Percentiles rank a stretch among this genome's conserved stretches.
These are phyloP conservation scores for Trypanosoma avium DNA, from an alignment of 208 protist species.

Conservation along the genomic window DNA sequence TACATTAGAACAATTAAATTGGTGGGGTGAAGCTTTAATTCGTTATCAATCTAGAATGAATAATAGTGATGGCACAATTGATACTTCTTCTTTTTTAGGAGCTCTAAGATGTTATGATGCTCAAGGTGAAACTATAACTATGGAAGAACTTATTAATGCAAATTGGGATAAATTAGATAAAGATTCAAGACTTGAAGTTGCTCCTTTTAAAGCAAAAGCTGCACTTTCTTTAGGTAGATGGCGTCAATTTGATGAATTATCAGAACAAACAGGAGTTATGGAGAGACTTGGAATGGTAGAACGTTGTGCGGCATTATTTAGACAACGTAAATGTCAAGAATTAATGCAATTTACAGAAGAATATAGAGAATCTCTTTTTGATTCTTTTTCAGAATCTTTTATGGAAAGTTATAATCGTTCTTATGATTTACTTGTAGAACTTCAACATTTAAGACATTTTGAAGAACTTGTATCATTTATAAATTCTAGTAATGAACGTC, in stretches of 20 bases:
- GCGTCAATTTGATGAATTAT: slow-evolving; percentile 75
- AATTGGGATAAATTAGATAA: slow-evolving; percentile 62
- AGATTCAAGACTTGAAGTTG: slow-evolving; percentile 56
- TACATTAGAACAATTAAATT: slow-evolving; percentile 87
- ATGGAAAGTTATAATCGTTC: slow-evolving; percentile 85
- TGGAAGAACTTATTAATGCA: slow-evolving; percentile 55
- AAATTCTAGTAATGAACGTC: slow-evolving; percentile 54
- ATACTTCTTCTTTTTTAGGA: slow-evolving; percentile 66
- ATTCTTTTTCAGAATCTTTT: slow-evolving; percentile 79
- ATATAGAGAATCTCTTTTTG: slow-evolving; percentile 61
- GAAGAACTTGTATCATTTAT: slow-evolving; percentile 98
- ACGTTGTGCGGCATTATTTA: slow-evolving; percentile 75
- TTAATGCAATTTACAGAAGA: slow-evolving; percentile 61
- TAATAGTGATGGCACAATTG: slow-evolving; percentile 34
- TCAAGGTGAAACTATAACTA: slow-evolving; percentile 60
- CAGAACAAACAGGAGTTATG: slow-evolving; percentile 36
- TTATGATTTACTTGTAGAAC: slow-evolving; percentile 94
- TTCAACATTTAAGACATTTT: slow-evolving; percentile 98
- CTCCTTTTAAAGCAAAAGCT: slow-evolving; percentile 75
- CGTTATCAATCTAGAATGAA: slow-evolving; percentile 69
- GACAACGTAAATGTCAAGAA: slow-evolving; percentile 47
- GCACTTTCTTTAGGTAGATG: slow-evolving; percentile 77
- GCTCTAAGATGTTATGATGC: slow-evolving; percentile 81
- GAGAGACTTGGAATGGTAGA: slow-evolving; percentile 69
- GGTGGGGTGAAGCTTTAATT: slow-evolving; percentile 79